Evolutionary conservation across 1,284 basidiomycete genomes (phyloP).

Genomic region (Coniferiporia sulphurascens): DNA sequence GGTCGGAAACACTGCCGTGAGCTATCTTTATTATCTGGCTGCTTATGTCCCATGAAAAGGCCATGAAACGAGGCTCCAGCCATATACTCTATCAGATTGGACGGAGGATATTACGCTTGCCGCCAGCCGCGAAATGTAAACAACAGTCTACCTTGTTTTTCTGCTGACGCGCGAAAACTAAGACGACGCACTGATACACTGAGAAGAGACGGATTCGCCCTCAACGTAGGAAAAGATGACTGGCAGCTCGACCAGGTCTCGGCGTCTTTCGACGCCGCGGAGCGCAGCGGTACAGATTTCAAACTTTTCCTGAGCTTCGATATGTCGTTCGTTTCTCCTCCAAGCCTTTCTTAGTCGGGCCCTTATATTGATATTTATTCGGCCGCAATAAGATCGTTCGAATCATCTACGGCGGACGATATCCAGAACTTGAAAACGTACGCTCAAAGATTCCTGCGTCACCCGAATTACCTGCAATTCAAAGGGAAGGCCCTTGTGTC

Average conservation of each 20-base stretch:
- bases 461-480: slow-evolving; percentile 54
- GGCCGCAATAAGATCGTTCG: slow-evolving; percentile 40
- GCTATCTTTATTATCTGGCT: background rate
- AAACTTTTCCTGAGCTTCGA: slow-evolving; percentile 79
- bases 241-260: slow-evolving; percentile 63
- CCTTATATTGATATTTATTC: background rate
- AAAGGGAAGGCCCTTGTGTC: slow-evolving; percentile 55
- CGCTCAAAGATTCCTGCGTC: slow-evolving; percentile 49
- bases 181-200: background rate
- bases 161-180: background rate
- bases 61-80: slow-evolving; percentile 23
- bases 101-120: slow-evolving; percentile 53
- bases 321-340: slow-evolving; percentile 51
- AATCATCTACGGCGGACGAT: slow-evolving; percentile 51
- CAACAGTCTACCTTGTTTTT: background rate
- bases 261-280: slow-evolving; percentile 28
- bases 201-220: slow-evolving; percentile 51
- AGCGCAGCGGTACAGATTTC: slow-evolving; percentile 56
- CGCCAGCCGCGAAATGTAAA: slow-evolving; percentile 43
- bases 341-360: background rate
- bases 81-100: slow-evolving; percentile 58
- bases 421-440: slow-evolving; percentile 51
- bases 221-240: slow-evolving; percentile 60
- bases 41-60: background rate
- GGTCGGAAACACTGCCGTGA: slow-evolving; percentile 55